These are phyloP conservation scores for Thalassiosira livingstoniorum DNA, from an alignment of 352 stramenopile genomes.

Conservation along the genomic window DNA sequence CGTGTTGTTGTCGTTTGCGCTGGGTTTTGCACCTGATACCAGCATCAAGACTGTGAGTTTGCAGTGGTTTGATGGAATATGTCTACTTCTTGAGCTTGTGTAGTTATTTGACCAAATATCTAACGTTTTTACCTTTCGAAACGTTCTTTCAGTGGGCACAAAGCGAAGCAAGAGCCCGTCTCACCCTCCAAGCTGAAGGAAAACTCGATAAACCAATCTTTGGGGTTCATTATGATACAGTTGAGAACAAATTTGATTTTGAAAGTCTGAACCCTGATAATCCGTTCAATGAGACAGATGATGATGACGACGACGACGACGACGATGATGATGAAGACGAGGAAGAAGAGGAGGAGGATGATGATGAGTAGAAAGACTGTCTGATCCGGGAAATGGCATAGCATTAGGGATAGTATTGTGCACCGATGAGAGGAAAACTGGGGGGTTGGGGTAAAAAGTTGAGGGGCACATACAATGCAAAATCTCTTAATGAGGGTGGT, in stretches of 20 bases:
- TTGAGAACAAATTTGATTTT: conserved; percentile 62
- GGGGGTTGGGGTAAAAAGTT: no score
- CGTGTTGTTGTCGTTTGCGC: conserved; percentile 59
- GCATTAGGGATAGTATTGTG: no score
- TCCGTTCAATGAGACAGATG: conserved; percentile 70
- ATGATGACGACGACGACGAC: conserved; percentile 56
- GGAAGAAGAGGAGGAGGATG: conserved; percentile 34
- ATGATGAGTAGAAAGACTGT: conserved; percentile 37
- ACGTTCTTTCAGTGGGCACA: conserved; percentile 67
- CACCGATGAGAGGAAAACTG: no score
- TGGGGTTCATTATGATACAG: conserved; percentile 80
- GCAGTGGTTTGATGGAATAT: no score
- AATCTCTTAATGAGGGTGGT: no score
- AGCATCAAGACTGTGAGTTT: conserved; percentile 74
- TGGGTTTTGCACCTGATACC: conserved; percentile 78
- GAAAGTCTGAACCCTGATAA: conserved; percentile 60
- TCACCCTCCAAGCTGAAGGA: conserved; percentile 63
- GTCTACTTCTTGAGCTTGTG: no score
- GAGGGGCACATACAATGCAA: no score
- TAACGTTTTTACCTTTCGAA: no score
- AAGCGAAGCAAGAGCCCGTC: conserved; percentile 73
- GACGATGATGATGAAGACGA: conserved; percentile 49
- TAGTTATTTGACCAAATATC: no score
- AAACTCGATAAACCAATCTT: conserved; percentile 76
- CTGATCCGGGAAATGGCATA: no score